Evolutionary conservation across 2,329 filamentous ascomycete species (phyloP), one percentile per base, ranked within the genome.

Genomic region (Colletotrichum sp.): DNA sequence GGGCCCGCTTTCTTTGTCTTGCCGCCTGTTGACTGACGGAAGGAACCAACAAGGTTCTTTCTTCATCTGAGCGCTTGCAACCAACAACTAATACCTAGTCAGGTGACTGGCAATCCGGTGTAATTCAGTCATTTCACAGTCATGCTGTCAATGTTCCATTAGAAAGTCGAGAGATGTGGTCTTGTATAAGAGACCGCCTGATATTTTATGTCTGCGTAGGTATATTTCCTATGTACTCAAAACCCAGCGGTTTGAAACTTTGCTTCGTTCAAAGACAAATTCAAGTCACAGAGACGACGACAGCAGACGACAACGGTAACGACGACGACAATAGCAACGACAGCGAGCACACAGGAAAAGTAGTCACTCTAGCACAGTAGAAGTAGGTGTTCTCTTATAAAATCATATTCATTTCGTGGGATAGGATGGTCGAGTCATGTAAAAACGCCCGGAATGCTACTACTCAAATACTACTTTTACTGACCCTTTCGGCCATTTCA

Each of bases 401-500:
- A 30, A 18, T 58, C 55, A 58, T 58, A 43, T 55, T 69, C 65
- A 66, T 74, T 59, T 64, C 55, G 16, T 66, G 71, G 26, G 43
- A 56, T 56, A 71, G 67, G 56, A 59, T 71, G 65, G 65, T 74
- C 26, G 64, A 74, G 63, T 73, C 71, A 71, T 74, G 65, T 74
- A 34, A 71, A n/a, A 73, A 76, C 74, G 74, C 71, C 74, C 73
- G 69, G 66, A 75, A 76, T 74, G 71, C 71, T 74, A 67, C 74
- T 76, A 69, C 48, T 70, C 66, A 61, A 71, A 71, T 52, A 74
- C 71, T 76, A 74, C 71, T 76, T 76, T 76, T 74, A 71, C 74
- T 66, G 65, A 58, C 65, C 69, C 32, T 61, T 71, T 61, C 26
- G 55, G 64, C 59, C 66, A 65, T 24, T 67, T 76, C 71, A 43